Conservation (phyloP, 768 basidiomycete genomes). For the Porpolomopsis calyptriformis region DNA sequence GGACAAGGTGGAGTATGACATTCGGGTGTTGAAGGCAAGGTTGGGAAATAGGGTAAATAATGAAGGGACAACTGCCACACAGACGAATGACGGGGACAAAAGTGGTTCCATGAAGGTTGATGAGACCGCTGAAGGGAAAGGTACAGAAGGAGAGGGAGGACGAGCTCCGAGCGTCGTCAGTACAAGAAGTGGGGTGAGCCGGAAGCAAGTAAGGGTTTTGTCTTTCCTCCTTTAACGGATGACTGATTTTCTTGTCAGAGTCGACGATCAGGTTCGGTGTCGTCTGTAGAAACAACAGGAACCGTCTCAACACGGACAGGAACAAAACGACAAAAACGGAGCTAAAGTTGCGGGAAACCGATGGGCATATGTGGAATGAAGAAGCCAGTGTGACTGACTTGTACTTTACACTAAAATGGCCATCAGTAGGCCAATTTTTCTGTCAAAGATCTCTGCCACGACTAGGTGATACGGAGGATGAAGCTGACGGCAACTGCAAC, state of each 20-base stretch:
- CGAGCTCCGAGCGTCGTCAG: constrained; percentile 60
- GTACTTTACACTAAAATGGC: neutral
- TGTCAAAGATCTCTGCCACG: constrained; percentile 13
- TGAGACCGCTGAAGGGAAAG: constrained; percentile 29
- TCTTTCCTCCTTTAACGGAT: neutral
- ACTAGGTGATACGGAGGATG: constrained; percentile 61
- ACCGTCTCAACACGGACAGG: constrained; percentile 39
- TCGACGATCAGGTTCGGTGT: constrained; percentile 61
- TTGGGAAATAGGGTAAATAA: constrained; percentile 43
- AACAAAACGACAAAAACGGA: constrained; percentile 50
- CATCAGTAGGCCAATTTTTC: too few species aligned
- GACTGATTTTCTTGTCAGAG: constrained; percentile 20
- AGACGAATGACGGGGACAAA: constrained; percentile 23
- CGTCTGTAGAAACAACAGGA: constrained; percentile 62
- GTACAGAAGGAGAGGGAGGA: constrained; percentile 36
- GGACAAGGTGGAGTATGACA: constrained; percentile 82
- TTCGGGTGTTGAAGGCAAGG: constrained; percentile 56
- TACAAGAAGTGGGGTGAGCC: constrained; percentile 40
- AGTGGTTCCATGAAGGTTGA: constrained; percentile 25
- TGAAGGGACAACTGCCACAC: constrained; percentile 26
- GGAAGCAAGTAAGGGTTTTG: constrained; percentile 44
- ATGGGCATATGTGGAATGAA: constrained; percentile 4
- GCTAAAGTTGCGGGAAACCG: constrained; percentile 17
- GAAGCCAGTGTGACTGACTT: constrained; percentile 14
- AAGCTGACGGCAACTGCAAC: constrained; percentile 83